phyloP scores from a whole-genome alignment of 257 asterid genomes.

The Verbascum thapsus region DNA sequence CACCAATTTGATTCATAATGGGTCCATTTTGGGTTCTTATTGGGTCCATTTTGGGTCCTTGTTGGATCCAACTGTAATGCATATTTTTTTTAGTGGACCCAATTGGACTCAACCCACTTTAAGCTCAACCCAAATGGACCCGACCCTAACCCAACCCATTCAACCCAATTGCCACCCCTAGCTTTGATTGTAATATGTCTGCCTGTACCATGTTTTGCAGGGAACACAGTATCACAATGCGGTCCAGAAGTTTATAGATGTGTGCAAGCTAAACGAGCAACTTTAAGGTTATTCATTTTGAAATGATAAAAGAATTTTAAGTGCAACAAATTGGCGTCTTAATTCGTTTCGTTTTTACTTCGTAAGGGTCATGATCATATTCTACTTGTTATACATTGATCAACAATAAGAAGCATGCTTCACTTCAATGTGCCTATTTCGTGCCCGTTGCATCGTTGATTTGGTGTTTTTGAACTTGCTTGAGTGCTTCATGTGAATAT shows the following conservation, averaged over 20 bases:
- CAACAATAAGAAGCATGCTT: not conserved
- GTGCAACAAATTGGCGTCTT: not conserved
- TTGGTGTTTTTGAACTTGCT: no score
- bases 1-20: no score
- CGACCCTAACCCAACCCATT: no score
- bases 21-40: no score
- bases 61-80: no score
- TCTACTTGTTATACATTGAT: not conserved
- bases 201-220: constrained; percentile 41
- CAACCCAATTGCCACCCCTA: no score
- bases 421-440: not conserved
- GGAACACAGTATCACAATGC: constrained; percentile 95
- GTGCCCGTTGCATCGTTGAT: constrained; percentile 5
- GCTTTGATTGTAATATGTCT: not conserved
- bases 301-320: not conserved
- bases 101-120: no score
- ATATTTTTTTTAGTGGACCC: no score
- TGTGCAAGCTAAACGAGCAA: constrained; percentile 78
- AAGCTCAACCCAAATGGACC: no score
- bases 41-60: no score
- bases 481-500: no score
- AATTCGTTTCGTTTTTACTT: not conserved
- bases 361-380: not conserved
- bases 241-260: constrained; percentile 79
- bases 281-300: constrained; percentile 14